Percentiles rank a stretch among this genome's conserved stretches.
Evolutionary conservation across 768 basidiomycete genomes (phyloP).

Genomic region (Kwoniella sp.): DNA sequence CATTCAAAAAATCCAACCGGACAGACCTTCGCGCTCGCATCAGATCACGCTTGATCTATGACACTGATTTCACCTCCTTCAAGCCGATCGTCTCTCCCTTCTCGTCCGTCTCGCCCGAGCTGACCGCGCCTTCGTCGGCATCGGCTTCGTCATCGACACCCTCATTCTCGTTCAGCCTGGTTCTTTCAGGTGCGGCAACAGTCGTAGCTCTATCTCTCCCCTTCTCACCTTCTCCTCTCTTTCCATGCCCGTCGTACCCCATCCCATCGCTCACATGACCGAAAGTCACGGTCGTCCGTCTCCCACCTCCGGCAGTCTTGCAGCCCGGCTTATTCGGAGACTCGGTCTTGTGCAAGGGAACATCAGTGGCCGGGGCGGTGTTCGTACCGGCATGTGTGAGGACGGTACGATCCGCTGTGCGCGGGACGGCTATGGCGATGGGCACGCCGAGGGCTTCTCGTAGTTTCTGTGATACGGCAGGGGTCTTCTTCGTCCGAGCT

Average conservation of each 20-base stretch:
- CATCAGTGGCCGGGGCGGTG: constrained; percentile 6
- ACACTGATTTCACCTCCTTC: background rate
- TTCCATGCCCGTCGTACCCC: background rate
- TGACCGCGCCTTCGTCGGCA: background rate
- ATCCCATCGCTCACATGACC: constrained; percentile 2
- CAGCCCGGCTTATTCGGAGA: constrained; percentile 1
- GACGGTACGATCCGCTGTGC: constrained; percentile 11
- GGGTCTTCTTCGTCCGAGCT: constrained; percentile 50
- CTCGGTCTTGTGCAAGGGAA: constrained; percentile 17
- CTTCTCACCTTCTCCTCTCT: constrained; percentile 2
- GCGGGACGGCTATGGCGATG: constrained; percentile 26
- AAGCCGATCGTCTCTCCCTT: background rate
- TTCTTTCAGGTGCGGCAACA: constrained; percentile 6
- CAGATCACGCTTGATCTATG: background rate
- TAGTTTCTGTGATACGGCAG: constrained; percentile 45
- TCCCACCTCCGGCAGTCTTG: constrained; percentile 3
- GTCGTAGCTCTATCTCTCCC: constrained; percentile 15
- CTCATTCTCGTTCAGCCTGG: background rate
- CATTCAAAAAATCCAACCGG: too few species aligned
- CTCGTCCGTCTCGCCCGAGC: background rate
- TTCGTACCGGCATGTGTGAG: constrained; percentile 1
- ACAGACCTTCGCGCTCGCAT: too few species aligned
- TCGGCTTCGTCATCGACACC: background rate
- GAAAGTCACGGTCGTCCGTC: constrained; percentile 22
- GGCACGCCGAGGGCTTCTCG: constrained; percentile 49